Conservation (phyloP, 2,329 filamentous ascomycete species). For the Hymenoscyphus fructigenus region DNA sequence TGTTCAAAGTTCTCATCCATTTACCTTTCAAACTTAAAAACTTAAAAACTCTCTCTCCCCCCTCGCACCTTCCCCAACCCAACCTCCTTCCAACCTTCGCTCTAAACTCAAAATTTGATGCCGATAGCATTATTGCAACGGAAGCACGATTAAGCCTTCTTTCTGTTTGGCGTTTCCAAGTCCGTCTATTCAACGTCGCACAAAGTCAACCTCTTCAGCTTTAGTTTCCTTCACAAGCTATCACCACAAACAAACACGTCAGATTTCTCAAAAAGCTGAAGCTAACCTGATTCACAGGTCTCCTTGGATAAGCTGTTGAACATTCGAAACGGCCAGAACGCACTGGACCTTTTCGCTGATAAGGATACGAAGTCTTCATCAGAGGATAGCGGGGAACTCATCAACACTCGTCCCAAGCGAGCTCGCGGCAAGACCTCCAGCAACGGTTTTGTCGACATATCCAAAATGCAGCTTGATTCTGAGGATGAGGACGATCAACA, state of each 20-base stretch:
- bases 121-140: not conserved
- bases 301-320: constrained; percentile 44
- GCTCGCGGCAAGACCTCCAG: constrained; percentile 21
- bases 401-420: constrained; percentile 24
- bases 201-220: not conserved
- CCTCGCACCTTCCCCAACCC: not conserved
- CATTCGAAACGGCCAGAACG: constrained; percentile 46
- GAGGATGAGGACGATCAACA: constrained; percentile 26
- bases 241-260: not conserved
- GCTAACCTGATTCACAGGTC: constrained; percentile 39
- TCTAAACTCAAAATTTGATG: not conserved
- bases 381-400: constrained; percentile 14
- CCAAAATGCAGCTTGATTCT: constrained; percentile 18
- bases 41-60: not conserved
- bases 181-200: not conserved
- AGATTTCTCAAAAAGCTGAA: not conserved
- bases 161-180: not conserved
- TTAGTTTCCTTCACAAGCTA: not conserved
- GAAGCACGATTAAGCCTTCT: not conserved
- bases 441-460: constrained; percentile 25
- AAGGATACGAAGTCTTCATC: constrained; percentile 20
- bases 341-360: constrained; percentile 43
- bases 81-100: not conserved
- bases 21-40: not conserved
- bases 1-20: constrained; percentile 1